Base-by-base conservation (phyloP, 305 asterid genomes). In the Solanum hybrid region DNA sequence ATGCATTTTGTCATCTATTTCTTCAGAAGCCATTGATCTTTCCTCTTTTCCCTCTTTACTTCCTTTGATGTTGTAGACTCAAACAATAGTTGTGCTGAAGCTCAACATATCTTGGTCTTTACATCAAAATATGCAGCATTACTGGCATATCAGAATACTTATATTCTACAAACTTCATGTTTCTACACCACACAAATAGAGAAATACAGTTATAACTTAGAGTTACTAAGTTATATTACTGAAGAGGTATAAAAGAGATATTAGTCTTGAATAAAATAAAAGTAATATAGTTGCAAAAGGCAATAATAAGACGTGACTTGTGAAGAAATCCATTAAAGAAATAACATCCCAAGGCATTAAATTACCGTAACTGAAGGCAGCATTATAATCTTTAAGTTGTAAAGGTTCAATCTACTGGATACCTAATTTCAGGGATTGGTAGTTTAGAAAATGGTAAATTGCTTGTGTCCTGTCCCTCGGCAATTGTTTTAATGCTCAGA, bases 371-470 rank as follows among this genome's bases (percentile, higher is more conserved):
- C 88, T 56, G 32, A 31, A 10, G 32, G 32, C 2, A 56, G 88
- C 34, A 85, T 32, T 84, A 51, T 56, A 31, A 51, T 84, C 27
- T 85, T 85, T 85, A 60, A 56, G 88, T 60, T 32, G 77, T 12
- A 85, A 32, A 60, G 17, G 77, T 85, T 85, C 77, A 85, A 85
- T 85, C 51, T 32, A 85, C 45, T 85, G 88, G 88, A 85, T 85
- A 4, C 77, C 88, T 22, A 85, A 34, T 85, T 60, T 34, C 34
- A 60, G 77, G 45, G 77, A 60, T 56, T 56, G 77, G 22, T 85
- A 22, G 24, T 34, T 60, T 22, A 32, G 51, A 32, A 85, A 85
- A 85, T 29, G 29, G 51, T 4, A 32, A 60, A 56, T 85, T 60
- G 34, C 51, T 85, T n/a, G 51, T 60, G 34, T 34, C 34, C 24